A percentile compares a stretch with the other conserved stretches of the same genome.
Conservation (phyloP, 108 stramenopile species). For the Pseudonitzschia pungens region DNA sequence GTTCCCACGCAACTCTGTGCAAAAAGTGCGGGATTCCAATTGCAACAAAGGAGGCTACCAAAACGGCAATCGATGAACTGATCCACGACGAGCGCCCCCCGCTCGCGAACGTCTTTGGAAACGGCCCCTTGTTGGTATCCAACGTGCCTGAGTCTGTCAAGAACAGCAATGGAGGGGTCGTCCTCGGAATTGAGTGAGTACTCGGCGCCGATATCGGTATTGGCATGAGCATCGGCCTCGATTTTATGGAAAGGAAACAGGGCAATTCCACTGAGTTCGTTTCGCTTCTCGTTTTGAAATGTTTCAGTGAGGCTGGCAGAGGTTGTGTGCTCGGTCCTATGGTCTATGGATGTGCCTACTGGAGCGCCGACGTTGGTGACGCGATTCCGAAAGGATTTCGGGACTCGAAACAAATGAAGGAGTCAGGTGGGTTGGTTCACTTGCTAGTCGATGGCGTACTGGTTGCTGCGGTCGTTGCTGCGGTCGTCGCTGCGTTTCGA, state of each 20-base stretch:
- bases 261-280: neutral
- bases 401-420: constrained; percentile 80
- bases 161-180: constrained; percentile 8
- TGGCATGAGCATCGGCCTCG: no score
- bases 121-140: constrained; percentile 69
- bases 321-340: constrained; percentile 89
- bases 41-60: constrained; percentile 25
- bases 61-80: constrained; percentile 22
- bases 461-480: neutral
- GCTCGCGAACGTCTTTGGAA: constrained; percentile 54
- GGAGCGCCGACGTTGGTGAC: constrained; percentile 51
- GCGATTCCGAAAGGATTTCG: constrained; percentile 67
- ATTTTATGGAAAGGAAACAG: no score
- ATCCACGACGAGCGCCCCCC: constrained; percentile 17
- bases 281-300: neutral
- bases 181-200: constrained; percentile 23
- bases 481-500: neutral
- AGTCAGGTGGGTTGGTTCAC: constrained; percentile 25
- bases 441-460: neutral
- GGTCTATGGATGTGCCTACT: constrained; percentile 84
- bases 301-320: constrained; percentile 65
- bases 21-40: constrained; percentile 28
- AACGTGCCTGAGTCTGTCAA: constrained; percentile 50
- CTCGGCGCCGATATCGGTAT: no score
- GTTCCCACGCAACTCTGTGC: constrained; percentile 9